Evolutionary conservation across 2,329 filamentous ascomycete genomes (phyloP), one percentile per base, ranked within the genome.

Genomic region (Monosporascus cannonballus): DNA sequence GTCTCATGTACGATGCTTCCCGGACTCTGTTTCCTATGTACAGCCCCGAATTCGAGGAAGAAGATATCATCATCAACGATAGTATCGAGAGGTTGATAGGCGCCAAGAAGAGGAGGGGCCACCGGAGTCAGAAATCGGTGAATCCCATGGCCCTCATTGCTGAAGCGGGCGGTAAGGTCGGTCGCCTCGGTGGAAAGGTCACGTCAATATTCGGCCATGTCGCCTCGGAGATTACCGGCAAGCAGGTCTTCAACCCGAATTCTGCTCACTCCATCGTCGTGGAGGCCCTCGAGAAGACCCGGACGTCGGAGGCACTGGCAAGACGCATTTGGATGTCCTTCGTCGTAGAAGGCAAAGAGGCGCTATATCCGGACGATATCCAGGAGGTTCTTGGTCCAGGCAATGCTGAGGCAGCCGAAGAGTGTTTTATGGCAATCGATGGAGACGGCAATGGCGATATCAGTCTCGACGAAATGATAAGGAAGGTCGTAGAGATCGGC

Each of bases 261-360:
- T 89, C 91, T 5, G 86, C 92, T 1, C 92, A 96, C 68, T 94
- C 90, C 0, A 84, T 97, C 48, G 90, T 97, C 5, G 78, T 95
- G 14, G 85, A 95, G 67, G 94, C 93, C 8, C 77, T 97, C 34
- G 92, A 96, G 70, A 93, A 90, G 73, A 84, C 82, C 44, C 79
- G 80, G 54, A 89, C 90, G 6, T 90, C 91, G 0, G 92, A 97
- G 68, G 94, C 94, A n/a, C 75, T 97, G 53, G 92, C 90, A n/a
- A 87, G 84, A 60, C 87, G 94, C 64, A 86, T 97, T 57, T 97
- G 94, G 94, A 96, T 96, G 90, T 96, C 92, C 1, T 96, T 96
- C 67, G 94, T 96, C 1, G 84, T 94, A 4, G 93, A 97, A 70
- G 91, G 90, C 61, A 85, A 85, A 54, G 90, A 96, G 41, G 76